Conservation (phyloP, 2,329 filamentous ascomycete genomes). For the Daldinia eschscholtzii region DNA sequence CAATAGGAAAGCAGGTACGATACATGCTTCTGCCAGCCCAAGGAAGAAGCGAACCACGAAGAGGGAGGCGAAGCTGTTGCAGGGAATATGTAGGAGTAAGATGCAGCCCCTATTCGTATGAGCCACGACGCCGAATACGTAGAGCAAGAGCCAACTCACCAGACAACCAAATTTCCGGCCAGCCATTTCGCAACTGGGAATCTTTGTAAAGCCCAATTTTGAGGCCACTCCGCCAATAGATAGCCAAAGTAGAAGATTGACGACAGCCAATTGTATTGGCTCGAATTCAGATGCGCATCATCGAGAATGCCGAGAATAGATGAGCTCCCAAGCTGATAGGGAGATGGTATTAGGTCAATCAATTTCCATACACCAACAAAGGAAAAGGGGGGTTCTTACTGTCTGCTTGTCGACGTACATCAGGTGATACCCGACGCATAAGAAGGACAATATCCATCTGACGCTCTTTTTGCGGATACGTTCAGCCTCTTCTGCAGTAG, state of each 20-base stretch:
- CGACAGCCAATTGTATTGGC: constrained; percentile 34
- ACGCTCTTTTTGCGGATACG: constrained; percentile 35
- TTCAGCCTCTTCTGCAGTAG: constrained; percentile 51
- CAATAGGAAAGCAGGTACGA: constrained; percentile 37
- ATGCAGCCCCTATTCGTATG: constrained; percentile 31
- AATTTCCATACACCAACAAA: not conserved
- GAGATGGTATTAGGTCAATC: constrained; percentile 6
- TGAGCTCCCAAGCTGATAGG: constrained; percentile 30
- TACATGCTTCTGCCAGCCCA: constrained; percentile 35
- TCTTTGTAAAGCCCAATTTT: constrained; percentile 33
- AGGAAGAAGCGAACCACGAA: constrained; percentile 38
- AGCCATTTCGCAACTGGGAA: constrained; percentile 38
- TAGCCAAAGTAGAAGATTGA: constrained; percentile 38
- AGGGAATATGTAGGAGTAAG: constrained; percentile 32
- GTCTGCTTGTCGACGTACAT: constrained; percentile 39
- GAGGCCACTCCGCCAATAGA: constrained; percentile 34
- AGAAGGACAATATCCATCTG: constrained; percentile 34
- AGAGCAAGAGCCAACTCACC: constrained; percentile 15
- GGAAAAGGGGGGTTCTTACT: constrained; percentile 11
- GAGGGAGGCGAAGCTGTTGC: constrained; percentile 35
- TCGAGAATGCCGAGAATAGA: constrained; percentile 37
- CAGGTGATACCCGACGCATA: constrained; percentile 34
- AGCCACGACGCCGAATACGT: constrained; percentile 1
- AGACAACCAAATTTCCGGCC: constrained; percentile 30
- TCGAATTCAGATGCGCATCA: constrained; percentile 30